Percentiles rank a stretch among this genome's conserved stretches.
Conservation (phyloP, 805 yeast genomes). For the Candida hungchunana region DNA sequence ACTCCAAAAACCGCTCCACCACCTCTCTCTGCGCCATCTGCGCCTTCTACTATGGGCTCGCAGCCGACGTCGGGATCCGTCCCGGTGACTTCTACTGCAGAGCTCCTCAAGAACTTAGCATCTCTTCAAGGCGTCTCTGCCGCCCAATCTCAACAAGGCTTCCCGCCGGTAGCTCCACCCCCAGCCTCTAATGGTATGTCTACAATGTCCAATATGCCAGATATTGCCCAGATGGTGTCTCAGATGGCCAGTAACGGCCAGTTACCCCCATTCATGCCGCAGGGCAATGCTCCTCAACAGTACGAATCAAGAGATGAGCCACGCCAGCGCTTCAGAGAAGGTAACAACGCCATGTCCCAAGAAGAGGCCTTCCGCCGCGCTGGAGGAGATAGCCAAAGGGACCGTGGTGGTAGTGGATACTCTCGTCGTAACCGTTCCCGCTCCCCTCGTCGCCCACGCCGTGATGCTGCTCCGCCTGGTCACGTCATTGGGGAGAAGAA, state of each 20-base stretch:
- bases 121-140: conserved; percentile 33
- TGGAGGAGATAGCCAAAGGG: conserved; percentile 14
- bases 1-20: conserved; percentile 57
- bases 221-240: conserved; percentile 34
- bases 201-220: too few species aligned
- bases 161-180: conserved; percentile 25
- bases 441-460: conserved; percentile 25
- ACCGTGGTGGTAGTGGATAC: conserved; percentile 17
- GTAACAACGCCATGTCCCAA: conserved; percentile 19
- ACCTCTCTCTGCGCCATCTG: conserved; percentile 34
- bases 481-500: conserved; percentile 56
- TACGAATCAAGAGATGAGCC: conserved; percentile 10
- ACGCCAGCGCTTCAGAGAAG: conserved; percentile 12
- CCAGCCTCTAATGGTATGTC: conserved; percentile 9
- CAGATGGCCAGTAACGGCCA: conserved; percentile 22
- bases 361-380: conserved; percentile 27
- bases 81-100: conserved; percentile 47
- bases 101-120: conserved; percentile 67
- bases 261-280: conserved; percentile 22
- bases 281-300: conserved; percentile 7
- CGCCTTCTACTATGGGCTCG: too few species aligned
- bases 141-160: conserved; percentile 4
- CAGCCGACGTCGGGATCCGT: conserved; percentile 13
- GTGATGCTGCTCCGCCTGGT: conserved; percentile 25
- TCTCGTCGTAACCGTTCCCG: conserved; percentile 26